Evolutionary conservation across 2,329 filamentous ascomycete species (phyloP), one percentile per base, ranked within the genome.

Genomic region (Cladosporium sp.): DNA sequence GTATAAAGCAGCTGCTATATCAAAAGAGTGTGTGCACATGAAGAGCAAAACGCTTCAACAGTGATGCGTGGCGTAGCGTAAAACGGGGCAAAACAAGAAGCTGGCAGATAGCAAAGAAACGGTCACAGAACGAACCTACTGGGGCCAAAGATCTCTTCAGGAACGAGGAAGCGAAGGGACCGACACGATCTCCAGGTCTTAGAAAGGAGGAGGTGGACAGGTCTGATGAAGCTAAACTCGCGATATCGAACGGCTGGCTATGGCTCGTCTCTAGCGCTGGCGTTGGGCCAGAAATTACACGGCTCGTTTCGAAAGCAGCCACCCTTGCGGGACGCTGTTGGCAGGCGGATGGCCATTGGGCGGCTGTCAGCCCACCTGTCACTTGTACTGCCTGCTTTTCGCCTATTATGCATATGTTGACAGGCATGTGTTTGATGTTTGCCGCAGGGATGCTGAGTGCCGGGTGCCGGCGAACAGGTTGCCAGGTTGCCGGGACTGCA

Each of bases 141-240:
- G 17, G n/a, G 17, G 17, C 15, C 32, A 39, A 52, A 19, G 39
- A 28, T 40, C 19, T 39, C 37, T 45, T 40, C 37, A 44, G 37
- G 40, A 44, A 44, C 2, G 19, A 15, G 40, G 3, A 20, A 25
- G 40, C 7, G 40, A 20, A 39, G 20, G 40, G 22, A 25, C 32
- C 32, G 13, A 34, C 32, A 34, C 34, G 34, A 36, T 37, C 37
- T 40, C 49, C 45, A 48, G 45, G 45, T 48, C 45, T 48, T 32
- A 28, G 45, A 48, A 48, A 48, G 45, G 45, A 48, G 45, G 45
- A 48, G 45, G 45, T 48, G 45, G 45, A 48, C 35, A 48, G 45
- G 28, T 25, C 42, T 17, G 42, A 22, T 45, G 22, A 19, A 12
- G 28, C 17, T 22, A 25, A 28, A 25, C 37, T 56, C 42, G 13